Evolutionary conservation across 1,139 yeast genomes (phyloP).

Genomic region (Saccharomycopsis hybrid): DNA sequence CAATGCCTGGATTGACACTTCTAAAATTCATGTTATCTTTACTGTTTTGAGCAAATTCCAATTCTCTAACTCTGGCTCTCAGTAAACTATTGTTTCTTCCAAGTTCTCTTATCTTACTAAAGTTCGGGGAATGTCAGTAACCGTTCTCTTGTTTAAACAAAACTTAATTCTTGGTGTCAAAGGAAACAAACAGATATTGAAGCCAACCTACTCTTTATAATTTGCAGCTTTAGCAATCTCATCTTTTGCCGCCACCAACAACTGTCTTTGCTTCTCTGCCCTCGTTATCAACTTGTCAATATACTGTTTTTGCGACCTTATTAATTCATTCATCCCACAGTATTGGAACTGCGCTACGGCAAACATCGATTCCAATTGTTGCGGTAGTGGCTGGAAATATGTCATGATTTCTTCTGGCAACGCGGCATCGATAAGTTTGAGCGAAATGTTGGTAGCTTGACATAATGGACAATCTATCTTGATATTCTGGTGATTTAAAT

Average conservation of each 20-base stretch:
- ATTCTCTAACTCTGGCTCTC: too few relatives aligned
- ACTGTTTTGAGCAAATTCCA: too few relatives aligned
- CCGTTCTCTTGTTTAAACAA: too few relatives aligned
- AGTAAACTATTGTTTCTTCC: too few relatives aligned
- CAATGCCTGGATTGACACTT: too few relatives aligned
- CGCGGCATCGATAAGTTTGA: not conserved
- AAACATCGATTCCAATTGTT: constrained; percentile 9
- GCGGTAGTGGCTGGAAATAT: constrained; percentile 4
- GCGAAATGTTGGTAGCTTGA: not conserved
- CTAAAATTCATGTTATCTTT: too few relatives aligned
- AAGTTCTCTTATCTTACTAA: too few relatives aligned
- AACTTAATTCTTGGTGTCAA: too few relatives aligned
- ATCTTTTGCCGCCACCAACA: constrained; percentile 4
- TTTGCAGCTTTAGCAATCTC: constrained; percentile 1
- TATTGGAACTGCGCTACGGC: constrained; percentile 6
- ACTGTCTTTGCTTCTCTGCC: constrained; percentile 1
- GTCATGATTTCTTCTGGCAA: constrained; percentile 4
- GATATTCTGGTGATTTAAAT: too few relatives aligned
- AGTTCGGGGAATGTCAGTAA: too few relatives aligned
- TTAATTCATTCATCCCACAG: not conserved
- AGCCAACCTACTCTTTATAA: not conserved
- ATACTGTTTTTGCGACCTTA: not conserved
- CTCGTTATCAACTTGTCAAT: constrained; percentile 1
- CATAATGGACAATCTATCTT: constrained; percentile 5
- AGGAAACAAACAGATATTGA: not conserved